Evolutionary conservation across 2,329 filamentous ascomycete species (phyloP).

Genomic region (Fusarium tjaetaba): DNA sequence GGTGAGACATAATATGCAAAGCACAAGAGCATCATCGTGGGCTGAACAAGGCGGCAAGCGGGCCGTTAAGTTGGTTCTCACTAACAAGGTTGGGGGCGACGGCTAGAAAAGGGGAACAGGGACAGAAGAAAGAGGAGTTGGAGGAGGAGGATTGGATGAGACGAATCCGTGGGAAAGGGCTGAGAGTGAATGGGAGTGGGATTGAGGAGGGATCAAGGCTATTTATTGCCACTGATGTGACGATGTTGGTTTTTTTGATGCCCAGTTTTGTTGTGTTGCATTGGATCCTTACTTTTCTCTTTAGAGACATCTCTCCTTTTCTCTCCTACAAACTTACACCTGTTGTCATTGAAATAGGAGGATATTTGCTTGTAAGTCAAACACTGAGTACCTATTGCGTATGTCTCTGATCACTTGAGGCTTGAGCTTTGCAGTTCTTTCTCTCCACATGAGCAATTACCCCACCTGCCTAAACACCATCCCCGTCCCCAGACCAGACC

Average conservation of each 20-base stretch:
- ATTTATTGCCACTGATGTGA: conserved; percentile 33
- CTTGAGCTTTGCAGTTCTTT: conserved; percentile 31
- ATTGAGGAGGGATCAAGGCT: conserved; percentile 32
- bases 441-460: conserved; percentile 33
- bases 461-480: conserved; percentile 35
- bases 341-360: not conserved
- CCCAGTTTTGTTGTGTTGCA: conserved; percentile 24
- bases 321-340: not conserved
- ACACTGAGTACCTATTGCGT: not conserved
- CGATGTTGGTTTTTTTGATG: conserved; percentile 15
- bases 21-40: conserved; percentile 12
- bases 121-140: not conserved
- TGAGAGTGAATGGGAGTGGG: not conserved
- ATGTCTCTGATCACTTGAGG: conserved; percentile 29
- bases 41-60: conserved; percentile 14
- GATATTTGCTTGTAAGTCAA: not conserved
- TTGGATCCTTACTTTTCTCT: not conserved
- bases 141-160: conserved; percentile 30
- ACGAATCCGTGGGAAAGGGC: conserved; percentile 5
- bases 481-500: conserved; percentile 23
- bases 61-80: conserved; percentile 5
- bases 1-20: conserved; percentile 11
- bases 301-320: not conserved
- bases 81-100: conserved; percentile 6
- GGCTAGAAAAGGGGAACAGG: conserved; percentile 9